Base-by-base conservation (phyloP, 306 rosid species). In the Crataegus laevigata region DNA sequence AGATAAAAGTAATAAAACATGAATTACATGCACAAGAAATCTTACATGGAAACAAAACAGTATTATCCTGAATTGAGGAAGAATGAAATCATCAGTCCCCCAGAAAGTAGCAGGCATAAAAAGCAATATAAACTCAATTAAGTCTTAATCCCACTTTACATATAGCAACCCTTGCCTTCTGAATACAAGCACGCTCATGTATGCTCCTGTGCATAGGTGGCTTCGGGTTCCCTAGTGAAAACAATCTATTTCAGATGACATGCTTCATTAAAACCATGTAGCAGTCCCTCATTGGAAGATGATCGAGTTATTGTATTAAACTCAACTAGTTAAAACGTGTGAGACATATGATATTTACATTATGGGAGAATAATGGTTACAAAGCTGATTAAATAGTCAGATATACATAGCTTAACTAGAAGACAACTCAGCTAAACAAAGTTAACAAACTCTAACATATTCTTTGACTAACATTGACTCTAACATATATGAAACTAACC, bases 161-260 rank as follows among this genome's bases (percentile, higher is more conserved):
- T 73, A 64, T 54, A 71, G 54, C 77, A 73, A 69, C 78, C 75
- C 80, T 80, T 45, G 85, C 98, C 91, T 93, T 93, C 84, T 90
- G 94, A 84, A 93, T 91, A 55, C 96, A 93, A 81, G 91, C 81
- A 69, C 96, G 93, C 82, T 93, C 98, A 64, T 81, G 38, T 7
- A 34, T 2, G 38, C 38, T 34, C 38, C 38, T 34, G 91, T 15
- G 96, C 93, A 81, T 77, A 93, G 78, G 91, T 93, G 75, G 96
- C 96, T 79, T 91, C 91, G 85, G 91, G 98, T 75, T 93, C 98
- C 77, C 96, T 91, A 0, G 93, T 91, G 82, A 93, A 86, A 79
- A 93, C 96, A 77, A 93, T 93, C 81, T 96, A 96, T 83, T 88
- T 91, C 81, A 89, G 80, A 4, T 67, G 76, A 69, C 78, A 72